Base-by-base conservation (phyloP, 148 eudicot genomes). In the Amaranthus cruentus region DNA sequence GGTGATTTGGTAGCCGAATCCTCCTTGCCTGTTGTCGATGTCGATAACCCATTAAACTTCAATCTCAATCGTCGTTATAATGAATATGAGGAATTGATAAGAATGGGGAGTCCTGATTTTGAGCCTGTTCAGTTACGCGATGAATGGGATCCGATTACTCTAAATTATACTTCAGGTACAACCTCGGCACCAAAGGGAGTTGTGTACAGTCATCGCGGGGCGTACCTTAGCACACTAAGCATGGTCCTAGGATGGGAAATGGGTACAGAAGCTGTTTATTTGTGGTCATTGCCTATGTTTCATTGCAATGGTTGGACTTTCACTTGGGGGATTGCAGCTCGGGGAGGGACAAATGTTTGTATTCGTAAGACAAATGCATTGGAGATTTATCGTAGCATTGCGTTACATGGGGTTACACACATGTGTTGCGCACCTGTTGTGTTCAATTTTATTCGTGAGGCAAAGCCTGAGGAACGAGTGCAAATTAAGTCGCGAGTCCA, bases 291-390 rank as follows among this genome's bases (percentile, higher is more conserved):
- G 7, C 97, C 97, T 9, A 92, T 92, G 97, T 92, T 92, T 80
- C 97, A 92, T 55, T 92, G 97, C 70, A 92, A 92, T 18, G 97
- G 97, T 9, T 92, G 97, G 97, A 92, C 97, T 14, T 88, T 90
- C 82, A 90, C 97, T 2, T 92, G 97, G 97, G 97, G 97, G 2
- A 75, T 90, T 4, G 97, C 97, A 0, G 97, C 97, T 0, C 81
- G 96, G 0, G 97, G 97, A 11, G 97, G 97, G n/a, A 92, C 97
- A 70, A 92, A 90, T 64, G 93, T 92, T 2, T 92, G 95, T 73
- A 89, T 92, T 44, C 90, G 97, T 7, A 83, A 76, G 76, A 80
- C 95, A 4, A 84, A 84, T 1, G 91, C 92, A 10, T 6, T 44
- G 0, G 89, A 88, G 13, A 90, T 92, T 71, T 90, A 89, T 47